Evolutionary conservation across 1,284 basidiomycete genomes (phyloP).

Genomic region (Cryptococcus sp.): DNA sequence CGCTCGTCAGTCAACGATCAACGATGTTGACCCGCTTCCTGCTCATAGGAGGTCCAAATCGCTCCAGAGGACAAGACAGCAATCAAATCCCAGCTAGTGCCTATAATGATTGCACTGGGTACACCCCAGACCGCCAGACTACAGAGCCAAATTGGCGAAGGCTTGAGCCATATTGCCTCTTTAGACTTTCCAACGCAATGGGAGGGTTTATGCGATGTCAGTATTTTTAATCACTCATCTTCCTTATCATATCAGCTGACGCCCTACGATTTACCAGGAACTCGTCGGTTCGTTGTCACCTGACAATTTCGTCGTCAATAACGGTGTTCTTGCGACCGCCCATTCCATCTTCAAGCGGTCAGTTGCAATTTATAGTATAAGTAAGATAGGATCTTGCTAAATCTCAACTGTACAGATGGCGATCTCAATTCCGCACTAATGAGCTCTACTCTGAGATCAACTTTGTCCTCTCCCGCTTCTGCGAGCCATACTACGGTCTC

Average conservation of each 20-base stretch:
- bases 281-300: constrained; percentile 74
- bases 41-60: constrained; percentile 37
- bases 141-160: constrained; percentile 80
- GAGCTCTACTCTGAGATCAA: constrained; percentile 89
- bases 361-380: neutral
- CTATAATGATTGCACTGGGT: constrained; percentile 59
- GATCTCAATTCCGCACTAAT: constrained; percentile 85
- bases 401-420: constrained; percentile 61
- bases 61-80: constrained; percentile 52
- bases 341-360: constrained; percentile 87
- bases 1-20: too few species aligned
- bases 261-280: constrained; percentile 62
- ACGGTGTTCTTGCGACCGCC: constrained; percentile 87
- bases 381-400: too few species aligned
- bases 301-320: constrained; percentile 79
- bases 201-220: constrained; percentile 80
- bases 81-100: constrained; percentile 58
- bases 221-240: constrained; percentile 35
- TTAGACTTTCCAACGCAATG: constrained; percentile 84
- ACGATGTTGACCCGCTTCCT: too few species aligned
- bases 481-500: constrained; percentile 77
- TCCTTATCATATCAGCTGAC: neutral
- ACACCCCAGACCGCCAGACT: constrained; percentile 49
- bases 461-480: constrained; percentile 81
- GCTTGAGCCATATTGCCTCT: constrained; percentile 81